Conservation (phyloP, 768 basidiomycete species). For the Naganishia antarctica region DNA sequence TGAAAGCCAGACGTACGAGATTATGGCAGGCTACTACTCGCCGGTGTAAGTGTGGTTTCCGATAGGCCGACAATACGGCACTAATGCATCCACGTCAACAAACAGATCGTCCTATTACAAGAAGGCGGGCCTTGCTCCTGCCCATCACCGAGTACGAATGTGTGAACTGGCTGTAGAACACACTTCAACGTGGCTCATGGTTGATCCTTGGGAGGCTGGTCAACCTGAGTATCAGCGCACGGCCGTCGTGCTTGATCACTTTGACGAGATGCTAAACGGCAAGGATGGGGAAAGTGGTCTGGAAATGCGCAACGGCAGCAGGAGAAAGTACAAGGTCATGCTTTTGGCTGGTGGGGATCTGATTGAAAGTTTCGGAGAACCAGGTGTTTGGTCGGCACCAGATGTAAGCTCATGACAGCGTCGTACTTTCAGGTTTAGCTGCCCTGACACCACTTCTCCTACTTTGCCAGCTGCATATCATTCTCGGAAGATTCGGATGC, state of each 20-base stretch:
- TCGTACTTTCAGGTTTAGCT: neutral
- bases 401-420: constrained; percentile 62
- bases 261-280: constrained; percentile 88
- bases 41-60: constrained; percentile 58
- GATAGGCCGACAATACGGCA: constrained; percentile 47
- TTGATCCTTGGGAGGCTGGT: constrained; percentile 95
- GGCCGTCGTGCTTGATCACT: constrained; percentile 94
- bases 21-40: constrained; percentile 91
- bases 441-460: constrained; percentile 8
- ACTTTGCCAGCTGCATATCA: constrained; percentile 74
- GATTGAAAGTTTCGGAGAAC: constrained; percentile 96
- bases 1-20: constrained; percentile 87
- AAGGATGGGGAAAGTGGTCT: constrained; percentile 65
- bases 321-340: constrained; percentile 73
- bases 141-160: constrained; percentile 73
- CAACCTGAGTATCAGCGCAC: constrained; percentile 86
- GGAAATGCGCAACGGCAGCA: constrained; percentile 61
- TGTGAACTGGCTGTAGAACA: constrained; percentile 76
- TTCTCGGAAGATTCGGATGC: constrained; percentile 87
- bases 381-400: constrained; percentile 90
- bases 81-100: neutral
- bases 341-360: constrained; percentile 96
- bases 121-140: constrained; percentile 87
- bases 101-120: constrained; percentile 61
- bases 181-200: constrained; percentile 90